Base-by-base conservation (phyloP, 768 basidiomycete species). In the Hygrophoropsis aurantiaca region DNA sequence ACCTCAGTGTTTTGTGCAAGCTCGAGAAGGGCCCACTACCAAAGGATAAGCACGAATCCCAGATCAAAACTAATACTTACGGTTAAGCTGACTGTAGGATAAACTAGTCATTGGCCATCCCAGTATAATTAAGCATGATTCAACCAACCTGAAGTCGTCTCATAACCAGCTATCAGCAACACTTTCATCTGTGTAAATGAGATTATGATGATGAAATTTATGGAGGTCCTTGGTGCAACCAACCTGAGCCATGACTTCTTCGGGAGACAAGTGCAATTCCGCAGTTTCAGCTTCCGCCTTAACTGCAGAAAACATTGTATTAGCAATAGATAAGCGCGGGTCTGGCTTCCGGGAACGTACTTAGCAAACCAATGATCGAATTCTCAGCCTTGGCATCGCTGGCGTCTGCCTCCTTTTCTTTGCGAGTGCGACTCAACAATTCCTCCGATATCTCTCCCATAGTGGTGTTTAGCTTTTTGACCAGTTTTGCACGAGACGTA, bases 1-100 rank as follows among this genome's bases (percentile, higher is more conserved):
- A 70, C 65, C 21, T 74, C 68, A 0, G 62, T 70, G 37, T 77
- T 60, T 27, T 62, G n/a, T n/a, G 69, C 68, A 1, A 84, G 73
- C 55, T 83, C 82, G 25, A 83, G 76, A 0, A 84, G 64, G 3
- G 80, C 76, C 80, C 81, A 84, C 73, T 74, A 5, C 66, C 64
- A 68, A 71, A 73, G 66, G 68, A 44, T 3, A n/a, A 30, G 3
- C 18, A 8, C 23, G 7, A 21, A 45, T 10, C 25, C 11, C 15
- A 26, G n/a, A 18, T 3, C 11, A 33, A 11, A 26, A 11, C 21
- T 13, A 20, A 2, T 9, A 21, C 55, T 16, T 32, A 61, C 60
- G 2, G 59, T 62, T 16, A 68, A 40, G 20, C 53, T 58, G 30
- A 62, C 66, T 59, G 21, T n/a, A 21, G 23, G 33, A 30, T 30